Conservation (phyloP, 805 yeast species). For the Zygoascus bituminiphila region DNA sequence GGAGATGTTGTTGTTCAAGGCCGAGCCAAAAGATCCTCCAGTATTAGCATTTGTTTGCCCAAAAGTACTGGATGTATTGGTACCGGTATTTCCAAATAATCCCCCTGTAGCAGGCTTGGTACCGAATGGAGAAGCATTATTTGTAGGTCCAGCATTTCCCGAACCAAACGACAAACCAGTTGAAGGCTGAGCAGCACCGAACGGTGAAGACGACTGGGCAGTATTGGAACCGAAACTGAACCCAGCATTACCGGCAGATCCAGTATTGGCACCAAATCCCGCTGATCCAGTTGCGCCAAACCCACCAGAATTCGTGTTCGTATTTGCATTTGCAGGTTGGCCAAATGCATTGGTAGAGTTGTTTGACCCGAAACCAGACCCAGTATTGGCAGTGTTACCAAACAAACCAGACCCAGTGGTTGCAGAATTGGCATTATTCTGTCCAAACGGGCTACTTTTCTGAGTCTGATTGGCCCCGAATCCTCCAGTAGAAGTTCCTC, state of each 20-base stretch:
- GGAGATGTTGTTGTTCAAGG: neutral
- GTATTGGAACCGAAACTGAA: slow-evolving; percentile 12
- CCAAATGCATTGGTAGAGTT: slow-evolving; percentile 2
- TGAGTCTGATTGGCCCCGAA: slow-evolving; percentile 3
- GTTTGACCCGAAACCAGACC: slow-evolving; percentile 1
- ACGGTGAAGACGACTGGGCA: slow-evolving; percentile 5
- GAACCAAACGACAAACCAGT: neutral
- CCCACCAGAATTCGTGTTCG: slow-evolving; percentile 4
- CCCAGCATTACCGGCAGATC: slow-evolving; percentile 5
- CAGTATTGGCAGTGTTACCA: slow-evolving; percentile 19
- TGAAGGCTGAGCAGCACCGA: neutral
- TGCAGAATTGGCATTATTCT: slow-evolving; percentile 6
- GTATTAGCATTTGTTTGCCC: slow-evolving; percentile 1
- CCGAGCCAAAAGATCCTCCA: neutral
- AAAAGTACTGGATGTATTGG: slow-evolving; percentile 5
- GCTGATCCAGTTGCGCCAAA: neutral
- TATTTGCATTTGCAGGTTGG: neutral
- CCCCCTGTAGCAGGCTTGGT: slow-evolving; percentile 17
- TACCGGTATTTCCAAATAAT: slow-evolving; percentile 20
- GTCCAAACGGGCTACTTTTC: neutral
- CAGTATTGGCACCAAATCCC: slow-evolving; percentile 1
- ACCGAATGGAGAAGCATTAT: slow-evolving; percentile 8
- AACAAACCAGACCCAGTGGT: slow-evolving; percentile 11
- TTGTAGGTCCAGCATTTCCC: neutral
- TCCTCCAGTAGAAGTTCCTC: slow-evolving; percentile 7